Conservation (phyloP, 1,284 basidiomycete species). For the Fomitopsis betulina region DNA sequence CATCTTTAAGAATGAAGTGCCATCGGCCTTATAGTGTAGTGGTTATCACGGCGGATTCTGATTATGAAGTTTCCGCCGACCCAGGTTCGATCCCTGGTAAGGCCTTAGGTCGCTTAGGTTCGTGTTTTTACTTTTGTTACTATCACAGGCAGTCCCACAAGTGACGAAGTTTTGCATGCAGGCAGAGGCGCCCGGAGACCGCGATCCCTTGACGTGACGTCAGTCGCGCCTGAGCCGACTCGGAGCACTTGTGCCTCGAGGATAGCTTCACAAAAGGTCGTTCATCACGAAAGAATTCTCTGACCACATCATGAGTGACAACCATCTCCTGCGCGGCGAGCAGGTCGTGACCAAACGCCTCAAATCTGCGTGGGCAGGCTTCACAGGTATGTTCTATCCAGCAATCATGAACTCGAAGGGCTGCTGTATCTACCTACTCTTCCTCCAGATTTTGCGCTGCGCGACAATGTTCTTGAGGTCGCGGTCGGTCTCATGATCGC, state of each 20-base stretch:
- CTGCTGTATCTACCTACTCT: not conserved
- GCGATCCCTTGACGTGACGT: not conserved
- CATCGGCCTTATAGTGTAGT: slow-evolving; percentile 5
- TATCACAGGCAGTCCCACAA: too few relatives aligned
- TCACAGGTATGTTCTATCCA: not conserved
- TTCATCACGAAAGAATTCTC: not conserved
- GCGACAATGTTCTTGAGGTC: not conserved
- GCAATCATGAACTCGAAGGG: not conserved
- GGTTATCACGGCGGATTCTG: slow-evolving; percentile 9
- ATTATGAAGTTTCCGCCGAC: not conserved
- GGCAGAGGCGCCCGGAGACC: not conserved
- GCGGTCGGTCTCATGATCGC: not conserved
- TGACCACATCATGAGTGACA: not conserved
- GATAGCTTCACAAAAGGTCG: not conserved
- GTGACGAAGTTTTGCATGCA: too few relatives aligned
- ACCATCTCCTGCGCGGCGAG: not conserved
- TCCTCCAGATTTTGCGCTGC: not conserved
- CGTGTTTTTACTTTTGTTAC: too few relatives aligned
- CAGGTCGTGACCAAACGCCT: not conserved
- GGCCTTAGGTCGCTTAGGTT: too few relatives aligned
- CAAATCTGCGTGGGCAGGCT: not conserved
- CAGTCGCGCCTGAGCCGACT: not conserved
- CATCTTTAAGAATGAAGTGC: too few relatives aligned
- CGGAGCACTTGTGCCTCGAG: not conserved
- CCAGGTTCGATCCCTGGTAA: slow-evolving; percentile 7